phyloP scores from a whole-genome alignment of 2,329 filamentous ascomycete genomes.

The Sporothrix sp. region DNA sequence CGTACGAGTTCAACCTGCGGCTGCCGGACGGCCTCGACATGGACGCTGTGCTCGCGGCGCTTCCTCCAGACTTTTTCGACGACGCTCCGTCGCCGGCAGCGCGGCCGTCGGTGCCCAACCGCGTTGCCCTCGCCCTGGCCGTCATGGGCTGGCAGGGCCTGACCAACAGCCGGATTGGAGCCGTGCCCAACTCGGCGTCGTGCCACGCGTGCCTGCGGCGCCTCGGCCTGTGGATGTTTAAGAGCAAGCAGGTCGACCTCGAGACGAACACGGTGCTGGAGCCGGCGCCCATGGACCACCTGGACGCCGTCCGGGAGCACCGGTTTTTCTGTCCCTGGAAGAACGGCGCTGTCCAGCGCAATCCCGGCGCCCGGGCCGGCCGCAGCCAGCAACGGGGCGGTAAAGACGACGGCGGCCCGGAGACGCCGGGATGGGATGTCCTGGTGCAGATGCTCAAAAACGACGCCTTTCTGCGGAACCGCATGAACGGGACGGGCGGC shows the following conservation, averaged over 20 bases:
- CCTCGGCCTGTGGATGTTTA: constrained; percentile 90
- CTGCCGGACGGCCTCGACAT: constrained; percentile 45
- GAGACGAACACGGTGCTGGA: constrained; percentile 41
- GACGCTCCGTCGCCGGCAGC: constrained; percentile 30
- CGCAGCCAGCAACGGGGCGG: neutral
- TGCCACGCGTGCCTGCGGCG: constrained; percentile 83
- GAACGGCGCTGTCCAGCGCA: constrained; percentile 52
- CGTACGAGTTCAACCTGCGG: constrained; percentile 52
- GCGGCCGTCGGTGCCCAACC: constrained; percentile 35
- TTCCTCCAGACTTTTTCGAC: constrained; percentile 46
- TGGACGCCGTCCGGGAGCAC: constrained; percentile 64
- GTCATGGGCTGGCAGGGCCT: constrained; percentile 69
- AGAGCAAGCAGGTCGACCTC: constrained; percentile 56
- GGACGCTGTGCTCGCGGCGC: constrained; percentile 38
- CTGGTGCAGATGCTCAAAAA: constrained; percentile 47
- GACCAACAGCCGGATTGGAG: constrained; percentile 41
- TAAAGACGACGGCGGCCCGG: constrained; percentile 25
- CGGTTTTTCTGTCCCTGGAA: constrained; percentile 80
- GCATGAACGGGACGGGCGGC: constrained; percentile 15
- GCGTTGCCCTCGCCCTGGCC: constrained; percentile 57
- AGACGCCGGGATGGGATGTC: constrained; percentile 45
- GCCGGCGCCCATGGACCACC: constrained; percentile 52
- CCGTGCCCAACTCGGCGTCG: constrained; percentile 61
- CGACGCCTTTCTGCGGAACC: constrained; percentile 43
- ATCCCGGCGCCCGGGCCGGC: constrained; percentile 24